phyloP scores from a whole-genome alignment of 345 rosid genomes.

The Murraya koenigii region DNA sequence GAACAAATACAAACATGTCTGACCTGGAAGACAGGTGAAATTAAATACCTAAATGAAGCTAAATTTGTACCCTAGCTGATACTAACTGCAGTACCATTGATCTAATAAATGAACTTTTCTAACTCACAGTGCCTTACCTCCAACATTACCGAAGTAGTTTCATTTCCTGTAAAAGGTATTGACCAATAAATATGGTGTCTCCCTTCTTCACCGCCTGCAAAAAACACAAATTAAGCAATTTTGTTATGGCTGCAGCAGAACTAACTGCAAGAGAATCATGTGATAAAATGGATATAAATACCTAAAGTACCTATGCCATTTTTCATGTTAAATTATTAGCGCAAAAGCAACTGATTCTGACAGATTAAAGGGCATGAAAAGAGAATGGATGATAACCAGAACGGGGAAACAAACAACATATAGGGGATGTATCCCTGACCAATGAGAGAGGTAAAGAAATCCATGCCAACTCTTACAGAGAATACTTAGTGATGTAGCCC shows the following conservation, averaged over 20 bases:
- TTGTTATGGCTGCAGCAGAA: constrained; percentile 4
- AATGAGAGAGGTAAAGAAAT: not conserved
- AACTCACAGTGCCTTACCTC: constrained; percentile 43
- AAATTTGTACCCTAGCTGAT: not conserved
- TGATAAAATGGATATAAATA: not conserved
- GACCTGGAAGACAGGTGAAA: not conserved
- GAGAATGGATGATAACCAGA: not conserved
- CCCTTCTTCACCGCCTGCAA: constrained; percentile 71
- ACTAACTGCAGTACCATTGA: not conserved
- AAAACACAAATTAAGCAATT: constrained; percentile 14
- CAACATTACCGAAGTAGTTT: constrained; percentile 69
- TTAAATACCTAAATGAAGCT: not conserved
- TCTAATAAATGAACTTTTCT: not conserved
- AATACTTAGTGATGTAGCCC: not conserved
- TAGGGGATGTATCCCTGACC: not conserved
- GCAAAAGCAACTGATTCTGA: not conserved
- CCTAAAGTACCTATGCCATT: not conserved
- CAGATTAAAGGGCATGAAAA: not conserved
- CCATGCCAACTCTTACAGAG: not conserved
- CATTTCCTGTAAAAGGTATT: constrained; percentile 69
- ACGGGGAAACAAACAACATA: not conserved
- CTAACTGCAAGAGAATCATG: not conserved
- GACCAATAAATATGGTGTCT: constrained; percentile 67
- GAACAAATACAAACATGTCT: not conserved
- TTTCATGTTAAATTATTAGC: not conserved